A percentile compares a stretch with the other conserved stretches of the same genome.
Conservation (phyloP, 768 basidiomycete genomes). For the Clitopilus hobsonii region DNA sequence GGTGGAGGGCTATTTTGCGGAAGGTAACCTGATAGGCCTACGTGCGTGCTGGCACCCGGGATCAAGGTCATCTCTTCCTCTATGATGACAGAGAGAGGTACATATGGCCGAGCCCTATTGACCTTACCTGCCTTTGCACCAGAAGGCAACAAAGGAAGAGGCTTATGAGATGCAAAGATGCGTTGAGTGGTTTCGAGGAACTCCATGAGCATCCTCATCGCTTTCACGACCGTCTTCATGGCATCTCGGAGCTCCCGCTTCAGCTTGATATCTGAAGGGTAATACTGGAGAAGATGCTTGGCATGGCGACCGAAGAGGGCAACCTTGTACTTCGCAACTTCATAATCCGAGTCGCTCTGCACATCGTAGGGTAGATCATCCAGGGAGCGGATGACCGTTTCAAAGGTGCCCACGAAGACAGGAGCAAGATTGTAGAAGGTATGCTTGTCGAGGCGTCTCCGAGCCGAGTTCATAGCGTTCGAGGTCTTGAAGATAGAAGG, state of each 20-base stretch:
- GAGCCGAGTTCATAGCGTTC: constrained; percentile 18
- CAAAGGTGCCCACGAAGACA: constrained; percentile 14
- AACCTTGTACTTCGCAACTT: constrained; percentile 11
- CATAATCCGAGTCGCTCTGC: constrained; percentile 8
- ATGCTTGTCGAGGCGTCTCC: constrained; percentile 8
- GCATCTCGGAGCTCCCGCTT: neutral
- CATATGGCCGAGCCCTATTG: constrained; percentile 1
- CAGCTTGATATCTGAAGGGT: neutral
- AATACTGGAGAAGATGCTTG: constrained; percentile 4
- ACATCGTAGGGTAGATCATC: constrained; percentile 11
- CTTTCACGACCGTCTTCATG: constrained; percentile 22
- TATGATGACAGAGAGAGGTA: constrained; percentile 8
- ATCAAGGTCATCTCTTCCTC: constrained; percentile 6
- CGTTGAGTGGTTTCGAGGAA: constrained; percentile 24
- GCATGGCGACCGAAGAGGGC: constrained; percentile 10
- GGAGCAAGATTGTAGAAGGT: constrained; percentile 9
- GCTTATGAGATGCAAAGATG: constrained; percentile 16
- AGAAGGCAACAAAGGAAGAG: constrained; percentile 18
- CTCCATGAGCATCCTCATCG: constrained; percentile 18
- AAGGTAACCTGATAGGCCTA: too few species aligned
- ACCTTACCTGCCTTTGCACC: neutral
- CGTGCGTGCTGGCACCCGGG: neutral
- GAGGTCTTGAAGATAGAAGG: constrained; percentile 28
- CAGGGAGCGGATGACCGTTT: constrained; percentile 11
- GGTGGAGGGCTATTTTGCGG: too few species aligned